These are phyloP conservation scores for Pichia sp. DNA, from an alignment of 1,139 yeast species.

Conservation along the genomic window DNA sequence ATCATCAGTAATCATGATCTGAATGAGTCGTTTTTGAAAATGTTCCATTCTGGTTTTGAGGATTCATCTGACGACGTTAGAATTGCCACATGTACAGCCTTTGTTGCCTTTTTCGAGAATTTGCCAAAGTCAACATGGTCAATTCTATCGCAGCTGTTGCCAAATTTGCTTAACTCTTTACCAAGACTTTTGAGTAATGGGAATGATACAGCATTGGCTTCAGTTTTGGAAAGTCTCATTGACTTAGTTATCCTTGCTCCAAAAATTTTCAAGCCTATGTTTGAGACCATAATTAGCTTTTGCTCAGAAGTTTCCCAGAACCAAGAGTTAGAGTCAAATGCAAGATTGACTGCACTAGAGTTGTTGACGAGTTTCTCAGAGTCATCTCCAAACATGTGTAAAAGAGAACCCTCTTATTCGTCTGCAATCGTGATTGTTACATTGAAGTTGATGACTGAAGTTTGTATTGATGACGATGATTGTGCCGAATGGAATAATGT, in stretches of 20 bases:
- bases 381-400: slow-evolving; percentile 94
- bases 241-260: slow-evolving; percentile 94
- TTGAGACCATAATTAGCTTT: slow-evolving; percentile 78
- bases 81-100: slow-evolving; percentile 88
- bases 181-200: slow-evolving; percentile 79
- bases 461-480: slow-evolving; percentile 69
- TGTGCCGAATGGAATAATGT: slow-evolving; percentile 74
- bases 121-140: slow-evolving; percentile 79
- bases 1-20: slow-evolving; percentile 55
- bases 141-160: slow-evolving; percentile 69
- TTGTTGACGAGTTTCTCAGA: slow-evolving; percentile 86
- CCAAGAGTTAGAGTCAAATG: slow-evolving; percentile 68
- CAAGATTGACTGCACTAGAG: slow-evolving; percentile 86
- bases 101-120: slow-evolving; percentile 81
- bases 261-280: slow-evolving; percentile 87
- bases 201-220: slow-evolving; percentile 74
- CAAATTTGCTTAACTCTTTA: slow-evolving; percentile 76
- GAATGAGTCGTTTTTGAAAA: slow-evolving; percentile 56
- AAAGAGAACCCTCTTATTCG: slow-evolving; percentile 68
- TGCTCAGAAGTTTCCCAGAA: slow-evolving; percentile 78
- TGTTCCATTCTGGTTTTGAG: slow-evolving; percentile 74
- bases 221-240: slow-evolving; percentile 80
- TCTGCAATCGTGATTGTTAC: slow-evolving; percentile 69
- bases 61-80: slow-evolving; percentile 79
- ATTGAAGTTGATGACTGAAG: slow-evolving; percentile 85